Percentiles rank a stretch among this genome's conserved stretches.
phyloP scores from a whole-genome alignment of 2,329 filamentous ascomycete genomes.

The Alternaria conjuncta region DNA sequence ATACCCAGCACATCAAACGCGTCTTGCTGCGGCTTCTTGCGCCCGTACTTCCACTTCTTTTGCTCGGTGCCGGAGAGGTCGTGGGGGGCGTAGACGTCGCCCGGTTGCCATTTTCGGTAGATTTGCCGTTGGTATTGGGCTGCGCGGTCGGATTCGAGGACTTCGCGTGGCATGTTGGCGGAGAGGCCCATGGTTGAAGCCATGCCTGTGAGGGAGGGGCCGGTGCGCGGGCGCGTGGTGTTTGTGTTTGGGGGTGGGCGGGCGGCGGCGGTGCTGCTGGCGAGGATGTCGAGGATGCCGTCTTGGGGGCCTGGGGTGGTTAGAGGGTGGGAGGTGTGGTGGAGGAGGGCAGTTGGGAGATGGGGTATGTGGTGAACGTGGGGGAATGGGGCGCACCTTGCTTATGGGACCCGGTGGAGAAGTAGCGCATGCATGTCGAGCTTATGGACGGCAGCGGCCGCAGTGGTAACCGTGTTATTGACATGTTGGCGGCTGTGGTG shows the following conservation, averaged over 20 bases:
- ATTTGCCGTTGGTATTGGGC: conserved; percentile 67
- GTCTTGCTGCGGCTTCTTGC: conserved; percentile 64
- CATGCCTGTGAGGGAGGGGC: conserved; percentile 20
- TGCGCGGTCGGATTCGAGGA: conserved; percentile 38
- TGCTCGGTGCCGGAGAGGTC: conserved; percentile 81
- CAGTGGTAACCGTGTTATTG: conserved; percentile 22
- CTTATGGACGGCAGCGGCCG: conserved; percentile 13
- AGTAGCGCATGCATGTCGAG: conserved; percentile 26
- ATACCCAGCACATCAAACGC: conserved; percentile 80
- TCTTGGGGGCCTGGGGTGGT: conserved; percentile 16
- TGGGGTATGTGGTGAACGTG: background rate
- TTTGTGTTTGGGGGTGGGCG: background rate
- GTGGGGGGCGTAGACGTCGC: conserved; percentile 90
- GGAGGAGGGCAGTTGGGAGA: background rate
- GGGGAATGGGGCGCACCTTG: conserved; percentile 15
- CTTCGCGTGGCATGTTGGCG: conserved; percentile 25
- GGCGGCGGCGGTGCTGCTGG: conserved; percentile 11
- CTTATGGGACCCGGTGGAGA: conserved; percentile 33
- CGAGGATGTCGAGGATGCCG: conserved; percentile 29
- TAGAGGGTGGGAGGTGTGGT: conserved; percentile 6
- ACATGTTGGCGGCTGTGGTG: conserved; percentile 28
- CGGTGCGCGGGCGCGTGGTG: background rate
- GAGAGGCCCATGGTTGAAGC: conserved; percentile 28
- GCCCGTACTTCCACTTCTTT: conserved; percentile 73
- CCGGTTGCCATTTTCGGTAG: conserved; percentile 73